These are phyloP conservation scores for Saccharomycopsis selenospora DNA, from an alignment of 805 yeast species.

Conservation along the genomic window DNA sequence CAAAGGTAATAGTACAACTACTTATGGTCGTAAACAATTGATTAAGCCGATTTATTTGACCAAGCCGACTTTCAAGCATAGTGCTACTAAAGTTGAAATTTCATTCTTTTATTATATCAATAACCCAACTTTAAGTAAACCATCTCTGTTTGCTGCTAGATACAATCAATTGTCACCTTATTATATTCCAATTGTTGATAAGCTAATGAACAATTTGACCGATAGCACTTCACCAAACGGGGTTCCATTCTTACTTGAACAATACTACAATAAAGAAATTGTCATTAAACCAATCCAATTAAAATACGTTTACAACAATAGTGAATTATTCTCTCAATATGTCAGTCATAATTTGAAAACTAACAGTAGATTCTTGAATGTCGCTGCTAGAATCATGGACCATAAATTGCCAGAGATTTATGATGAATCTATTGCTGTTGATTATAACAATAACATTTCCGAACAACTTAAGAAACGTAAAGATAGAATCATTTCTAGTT, in stretches of 20 bases:
- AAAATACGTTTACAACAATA: conserved; percentile 13
- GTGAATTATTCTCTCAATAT: conserved; percentile 14
- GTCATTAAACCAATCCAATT: conserved; percentile 14
- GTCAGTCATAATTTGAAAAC: conserved; percentile 5
- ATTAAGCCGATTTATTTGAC: conserved; percentile 14
- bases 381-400: conserved; percentile 8
- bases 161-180: conserved; percentile 12
- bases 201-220: conserved; percentile 10
- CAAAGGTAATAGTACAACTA: neutral
- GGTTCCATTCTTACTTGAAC: conserved; percentile 8
- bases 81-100: conserved; percentile 13
- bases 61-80: conserved; percentile 15
- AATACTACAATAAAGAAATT: conserved; percentile 16
- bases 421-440: conserved; percentile 15
- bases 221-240: conserved; percentile 5
- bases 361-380: conserved; percentile 2
- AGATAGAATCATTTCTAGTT: neutral
- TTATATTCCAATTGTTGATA: conserved; percentile 14
- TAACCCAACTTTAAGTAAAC: neutral
- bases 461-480: conserved; percentile 3
- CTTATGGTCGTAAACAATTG: conserved; percentile 6
- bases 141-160: neutral
- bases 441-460: conserved; percentile 12
- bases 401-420: conserved; percentile 10
- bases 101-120: conserved; percentile 15